phyloP scores from a whole-genome alignment of 331 rosid species.

The Pyracantha coccinea region DNA sequence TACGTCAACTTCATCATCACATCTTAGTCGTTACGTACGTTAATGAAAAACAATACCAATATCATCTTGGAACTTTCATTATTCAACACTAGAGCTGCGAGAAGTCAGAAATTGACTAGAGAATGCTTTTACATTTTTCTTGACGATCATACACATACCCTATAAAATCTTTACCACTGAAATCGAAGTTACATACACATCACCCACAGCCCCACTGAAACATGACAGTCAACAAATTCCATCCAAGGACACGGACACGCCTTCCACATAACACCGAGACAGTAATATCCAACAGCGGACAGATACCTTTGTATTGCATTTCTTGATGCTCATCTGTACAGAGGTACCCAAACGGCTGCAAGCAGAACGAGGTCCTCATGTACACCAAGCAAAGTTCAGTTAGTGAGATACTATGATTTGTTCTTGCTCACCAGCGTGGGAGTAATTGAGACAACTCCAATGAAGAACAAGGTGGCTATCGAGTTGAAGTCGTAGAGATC shows the following conservation, averaged over 20 bases:
- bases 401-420: constrained; percentile 37
- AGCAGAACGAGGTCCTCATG: constrained; percentile 18
- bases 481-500: constrained; percentile 96
- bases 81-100: background rate
- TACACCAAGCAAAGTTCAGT: constrained; percentile 13
- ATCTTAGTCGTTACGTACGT: background rate
- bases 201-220: background rate
- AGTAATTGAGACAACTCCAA: constrained; percentile 71
- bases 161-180: constrained; percentile 3
- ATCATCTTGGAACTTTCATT: background rate
- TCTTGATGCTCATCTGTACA: constrained; percentile 17
- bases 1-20: background rate
- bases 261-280: background rate
- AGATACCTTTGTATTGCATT: constrained; percentile 2
- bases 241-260: background rate
- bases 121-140: constrained; percentile 7
- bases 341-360: constrained; percentile 13
- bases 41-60: background rate
- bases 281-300: background rate
- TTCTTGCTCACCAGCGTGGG: constrained; percentile 71
- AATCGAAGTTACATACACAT: background rate
- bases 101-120: constrained; percentile 12
- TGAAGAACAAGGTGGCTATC: constrained; percentile 75
- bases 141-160: constrained; percentile 2
- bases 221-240: background rate